These are phyloP conservation scores for Penicillium pulvis DNA, from an alignment of 495 filamentous ascomycete genomes.

Conservation along the genomic window DNA sequence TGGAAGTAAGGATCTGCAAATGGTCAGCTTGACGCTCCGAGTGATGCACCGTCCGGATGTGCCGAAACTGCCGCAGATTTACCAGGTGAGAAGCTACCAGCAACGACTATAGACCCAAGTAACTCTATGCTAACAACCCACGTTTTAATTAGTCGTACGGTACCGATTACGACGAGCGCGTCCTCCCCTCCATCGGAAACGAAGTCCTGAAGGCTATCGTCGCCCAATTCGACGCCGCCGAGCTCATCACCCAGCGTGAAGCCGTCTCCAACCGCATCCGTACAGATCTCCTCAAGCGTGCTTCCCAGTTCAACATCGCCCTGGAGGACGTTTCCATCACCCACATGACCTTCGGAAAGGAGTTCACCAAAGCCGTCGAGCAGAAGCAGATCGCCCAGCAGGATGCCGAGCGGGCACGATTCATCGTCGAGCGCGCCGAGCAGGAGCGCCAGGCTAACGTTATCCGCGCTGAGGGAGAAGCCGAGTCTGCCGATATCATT, in stretches of 20 bases:
- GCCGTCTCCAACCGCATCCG: conserved; percentile 95
- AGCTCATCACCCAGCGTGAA: conserved; percentile 99
- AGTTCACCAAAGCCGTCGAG: conserved; percentile 98
- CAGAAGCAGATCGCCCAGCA: conserved; percentile 99
- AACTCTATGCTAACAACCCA: background rate
- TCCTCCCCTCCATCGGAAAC: conserved; percentile 99
- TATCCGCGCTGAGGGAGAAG: conserved; percentile 95
- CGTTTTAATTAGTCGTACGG: conserved; percentile 64
- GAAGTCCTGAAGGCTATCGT: conserved; percentile 99
- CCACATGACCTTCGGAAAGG: conserved; percentile 99
- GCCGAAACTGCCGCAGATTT: conserved; percentile 89
- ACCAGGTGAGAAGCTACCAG: conserved; percentile 69
- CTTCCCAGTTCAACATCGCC: conserved; percentile 98
- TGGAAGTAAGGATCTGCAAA: conserved; percentile 98
- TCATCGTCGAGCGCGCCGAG: conserved; percentile 98
- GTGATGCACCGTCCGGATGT: conserved; percentile 96
- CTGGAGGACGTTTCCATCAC: conserved; percentile 99
- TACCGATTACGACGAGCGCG: conserved; percentile 97
- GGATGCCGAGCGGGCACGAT: conserved; percentile 93
- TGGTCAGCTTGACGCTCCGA: conserved; percentile 97
- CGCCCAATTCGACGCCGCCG: conserved; percentile 97
- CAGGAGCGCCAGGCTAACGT: conserved; percentile 99
- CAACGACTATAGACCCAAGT: background rate
- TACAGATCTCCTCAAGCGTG: conserved; percentile 89
- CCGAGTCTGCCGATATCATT: conserved; percentile 94